Base-by-base conservation (phyloP, 2,329 filamentous ascomycete species). In the Beauveria asiatica region DNA sequence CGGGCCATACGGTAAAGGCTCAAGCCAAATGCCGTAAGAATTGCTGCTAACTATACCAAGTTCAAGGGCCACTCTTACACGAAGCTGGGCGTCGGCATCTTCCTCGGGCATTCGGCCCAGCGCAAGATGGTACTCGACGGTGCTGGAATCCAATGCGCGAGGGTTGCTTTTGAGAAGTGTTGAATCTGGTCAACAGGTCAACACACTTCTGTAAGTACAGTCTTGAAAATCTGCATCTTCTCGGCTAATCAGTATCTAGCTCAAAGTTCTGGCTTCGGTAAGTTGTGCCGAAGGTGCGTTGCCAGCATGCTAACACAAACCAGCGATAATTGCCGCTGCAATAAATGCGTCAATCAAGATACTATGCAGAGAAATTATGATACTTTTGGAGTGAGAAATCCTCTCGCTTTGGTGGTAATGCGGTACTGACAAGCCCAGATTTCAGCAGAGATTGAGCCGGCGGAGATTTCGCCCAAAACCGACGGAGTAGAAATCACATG, bases 281-380 rank as follows among this genome's bases (percentile, higher is more conserved):
- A 30, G 42, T 30, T 23, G 21, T 11, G 17, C 11, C 16, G n/a
- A 37, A 13, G 17, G 10, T 17, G 48, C 16, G 9, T 27, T 33
- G 6, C 16, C 10, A 23, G 27, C 5, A 30, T 25, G n/a, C 52
- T 54, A 23, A 54, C 57, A 57, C 42, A 25, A 46, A 16, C 3
- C 39, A 76, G 76, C 23, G 76, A 78, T 59, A 78, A 76, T 53
- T 78, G 76, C 62, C 73, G 73, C n/a, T 78, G 76, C 63, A 65
- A 61, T 2, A 54, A 69, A 51, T 78, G 76, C 55, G 70, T 78
- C 17, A 75, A 78, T 50, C 70, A 72, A 52, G 72, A 75, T 48
- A 78, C 76, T 16, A 68, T 72, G 65, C 76, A 78, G 62, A 68
- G 75, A 56, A 76, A 72, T 58, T 72, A 76, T 61, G 69, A 78